Conservation (phyloP, 192 early-diverging fungal species). For the Dissophora ornata region DNA sequence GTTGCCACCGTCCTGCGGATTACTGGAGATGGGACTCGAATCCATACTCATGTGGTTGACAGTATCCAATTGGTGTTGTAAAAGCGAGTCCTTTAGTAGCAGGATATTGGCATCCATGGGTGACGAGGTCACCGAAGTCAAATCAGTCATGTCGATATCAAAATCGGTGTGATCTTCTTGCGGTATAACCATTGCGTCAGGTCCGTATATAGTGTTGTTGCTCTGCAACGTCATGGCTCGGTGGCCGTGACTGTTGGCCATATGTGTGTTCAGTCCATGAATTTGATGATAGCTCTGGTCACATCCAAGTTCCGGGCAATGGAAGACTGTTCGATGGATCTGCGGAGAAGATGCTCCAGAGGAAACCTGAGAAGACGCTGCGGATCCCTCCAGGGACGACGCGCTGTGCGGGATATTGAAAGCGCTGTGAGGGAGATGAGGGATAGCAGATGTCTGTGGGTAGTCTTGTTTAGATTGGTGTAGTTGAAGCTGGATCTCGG, state of each 20-base stretch:
- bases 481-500: constrained; percentile 37
- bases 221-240: constrained; percentile 25
- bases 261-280: constrained; percentile 24
- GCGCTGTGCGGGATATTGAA: constrained; percentile 23
- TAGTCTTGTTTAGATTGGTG: constrained; percentile 30
- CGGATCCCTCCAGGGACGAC: constrained; percentile 25
- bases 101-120: constrained; percentile 38
- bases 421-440: constrained; percentile 19
- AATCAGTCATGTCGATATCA: constrained; percentile 33
- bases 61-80: constrained; percentile 16
- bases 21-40: neutral
- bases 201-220: constrained; percentile 4
- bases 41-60: constrained; percentile 20
- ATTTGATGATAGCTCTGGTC: constrained; percentile 28
- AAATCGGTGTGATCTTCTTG: constrained; percentile 18
- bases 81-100: constrained; percentile 13
- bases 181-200: constrained; percentile 27
- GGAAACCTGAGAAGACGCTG: constrained; percentile 25
- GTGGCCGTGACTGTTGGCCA: constrained; percentile 37
- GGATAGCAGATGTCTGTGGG: constrained; percentile 2
- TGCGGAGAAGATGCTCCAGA: constrained; percentile 46
- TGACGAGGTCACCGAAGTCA: constrained; percentile 19
- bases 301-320: constrained; percentile 32
- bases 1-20: neutral
- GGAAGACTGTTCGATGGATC: constrained; percentile 19